Evolutionary conservation across 257 asterid species (phyloP).

Genomic region (Solanum infundibuliforme): DNA sequence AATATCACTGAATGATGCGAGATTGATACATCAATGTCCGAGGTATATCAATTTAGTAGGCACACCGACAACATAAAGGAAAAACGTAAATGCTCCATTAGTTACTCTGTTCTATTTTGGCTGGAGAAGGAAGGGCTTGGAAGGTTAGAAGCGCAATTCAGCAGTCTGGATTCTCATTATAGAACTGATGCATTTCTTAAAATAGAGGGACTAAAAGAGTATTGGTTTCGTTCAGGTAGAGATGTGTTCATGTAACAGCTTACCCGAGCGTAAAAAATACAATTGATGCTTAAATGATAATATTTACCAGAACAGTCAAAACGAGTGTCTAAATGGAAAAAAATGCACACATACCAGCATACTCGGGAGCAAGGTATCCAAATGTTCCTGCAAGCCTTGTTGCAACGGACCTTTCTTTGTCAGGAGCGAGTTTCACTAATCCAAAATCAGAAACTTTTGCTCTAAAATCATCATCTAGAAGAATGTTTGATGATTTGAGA

Average conservation of each 20-base stretch:
- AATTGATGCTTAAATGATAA: neutral
- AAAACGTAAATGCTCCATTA: neutral
- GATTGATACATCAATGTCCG: neutral
- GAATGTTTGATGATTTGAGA: conserved; percentile 66
- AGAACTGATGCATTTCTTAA: neutral
- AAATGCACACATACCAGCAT: conserved; percentile 42
- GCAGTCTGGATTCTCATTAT: neutral
- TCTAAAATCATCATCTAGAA: conserved; percentile 49
- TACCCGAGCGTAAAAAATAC: neutral
- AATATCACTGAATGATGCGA: neutral
- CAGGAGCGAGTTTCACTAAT: conserved; percentile 73
- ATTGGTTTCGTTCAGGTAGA: neutral
- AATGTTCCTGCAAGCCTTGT: conserved; percentile 77
- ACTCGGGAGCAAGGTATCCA: conserved; percentile 86
- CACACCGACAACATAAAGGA: neutral
- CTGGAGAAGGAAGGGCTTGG: neutral
- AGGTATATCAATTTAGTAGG: neutral
- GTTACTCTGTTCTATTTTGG: neutral
- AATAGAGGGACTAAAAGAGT: neutral
- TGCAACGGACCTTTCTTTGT: conserved; percentile 45
- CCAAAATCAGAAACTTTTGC: conserved; percentile 83
- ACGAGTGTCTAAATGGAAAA: neutral
- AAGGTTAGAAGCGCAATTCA: neutral
- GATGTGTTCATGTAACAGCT: neutral
- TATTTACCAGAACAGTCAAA: neutral